phyloP scores from a whole-genome alignment of 2,329 filamentous ascomycete genomes.

The Colletotrichum ledebouriae region DNA sequence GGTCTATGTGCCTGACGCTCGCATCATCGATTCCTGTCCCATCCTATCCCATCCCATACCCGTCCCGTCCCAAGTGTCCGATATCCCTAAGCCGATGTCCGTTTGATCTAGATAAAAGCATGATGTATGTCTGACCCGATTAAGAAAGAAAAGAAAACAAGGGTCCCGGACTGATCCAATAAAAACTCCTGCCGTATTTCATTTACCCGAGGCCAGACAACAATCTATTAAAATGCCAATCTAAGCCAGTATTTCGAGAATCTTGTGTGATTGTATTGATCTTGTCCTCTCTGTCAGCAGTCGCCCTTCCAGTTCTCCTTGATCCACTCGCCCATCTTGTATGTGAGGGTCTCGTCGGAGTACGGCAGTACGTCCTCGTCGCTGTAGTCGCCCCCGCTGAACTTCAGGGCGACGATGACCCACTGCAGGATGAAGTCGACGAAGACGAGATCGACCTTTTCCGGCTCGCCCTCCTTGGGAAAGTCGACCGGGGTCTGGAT shows the following conservation, averaged over 20 bases:
- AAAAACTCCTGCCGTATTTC: conserved; percentile 19
- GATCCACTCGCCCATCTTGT: conserved; percentile 70
- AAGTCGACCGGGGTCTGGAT: conserved; percentile 79
- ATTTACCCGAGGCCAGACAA: conserved; percentile 16
- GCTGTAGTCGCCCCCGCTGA: conserved; percentile 65
- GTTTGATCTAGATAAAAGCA: conserved; percentile 14
- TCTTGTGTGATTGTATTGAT: not conserved
- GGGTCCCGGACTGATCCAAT: not conserved
- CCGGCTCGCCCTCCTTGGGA: conserved; percentile 67
- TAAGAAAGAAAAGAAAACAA: not conserved
- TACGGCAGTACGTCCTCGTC: conserved; percentile 64
- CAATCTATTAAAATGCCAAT: not conserved
- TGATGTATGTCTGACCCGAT: not conserved
- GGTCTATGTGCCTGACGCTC: not conserved
- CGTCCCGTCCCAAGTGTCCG: conserved; percentile 6
- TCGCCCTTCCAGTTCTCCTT: conserved; percentile 68
- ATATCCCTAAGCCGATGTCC: conserved; percentile 4
- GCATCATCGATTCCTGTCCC: not conserved
- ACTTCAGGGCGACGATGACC: conserved; percentile 80
- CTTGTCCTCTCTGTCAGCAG: conserved; percentile 52
- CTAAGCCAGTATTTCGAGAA: not conserved
- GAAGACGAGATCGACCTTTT: conserved; percentile 88
- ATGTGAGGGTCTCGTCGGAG: conserved; percentile 67
- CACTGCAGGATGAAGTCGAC: conserved; percentile 91
- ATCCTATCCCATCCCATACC: not conserved